Conservation (phyloP, 2,329 filamentous ascomycete species). For the Fusarium sp. region DNA sequence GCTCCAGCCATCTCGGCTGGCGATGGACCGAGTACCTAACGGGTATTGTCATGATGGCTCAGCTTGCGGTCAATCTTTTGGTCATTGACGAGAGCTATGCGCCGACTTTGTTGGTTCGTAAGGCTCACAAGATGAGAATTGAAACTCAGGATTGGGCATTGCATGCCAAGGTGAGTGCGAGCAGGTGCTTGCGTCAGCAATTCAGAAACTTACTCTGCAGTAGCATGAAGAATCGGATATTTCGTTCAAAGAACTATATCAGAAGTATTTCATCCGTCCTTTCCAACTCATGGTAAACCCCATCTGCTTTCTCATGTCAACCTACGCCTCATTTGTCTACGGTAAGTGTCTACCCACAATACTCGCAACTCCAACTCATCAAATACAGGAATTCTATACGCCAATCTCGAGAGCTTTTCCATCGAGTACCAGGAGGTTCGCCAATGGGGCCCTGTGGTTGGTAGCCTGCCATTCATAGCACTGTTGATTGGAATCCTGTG, state of each 20-base stretch:
- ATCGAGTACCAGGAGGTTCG: conserved; percentile 3
- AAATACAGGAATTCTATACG: background rate
- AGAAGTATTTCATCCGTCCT: conserved; percentile 4
- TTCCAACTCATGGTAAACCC: conserved; percentile 4
- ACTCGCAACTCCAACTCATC: background rate
- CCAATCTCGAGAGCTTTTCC: conserved; percentile 1
- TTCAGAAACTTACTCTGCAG: fast-evolving
- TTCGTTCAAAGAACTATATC: background rate
- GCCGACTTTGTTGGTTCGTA: background rate
- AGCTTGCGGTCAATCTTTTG: background rate
- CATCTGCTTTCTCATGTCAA: background rate
- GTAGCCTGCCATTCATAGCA: background rate
- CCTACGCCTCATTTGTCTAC: conserved; percentile 3
- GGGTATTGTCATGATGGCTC: background rate
- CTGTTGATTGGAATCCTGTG: background rate
- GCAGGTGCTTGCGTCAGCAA: fast-evolving
- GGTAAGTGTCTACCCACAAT: background rate
- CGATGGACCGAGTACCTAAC: conserved; percentile 3
- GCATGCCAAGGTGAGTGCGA: background rate
- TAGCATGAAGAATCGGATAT: background rate
- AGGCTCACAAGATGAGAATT: conserved; percentile 2
- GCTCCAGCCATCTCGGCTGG: background rate
- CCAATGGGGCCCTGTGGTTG: background rate
- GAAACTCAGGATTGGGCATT: background rate
- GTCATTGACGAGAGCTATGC: conserved; percentile 8